A percentile compares a stretch with the other conserved stretches of the same genome.
Conservation (phyloP, 106 monocot genomes). For the Allium cepa region DNA sequence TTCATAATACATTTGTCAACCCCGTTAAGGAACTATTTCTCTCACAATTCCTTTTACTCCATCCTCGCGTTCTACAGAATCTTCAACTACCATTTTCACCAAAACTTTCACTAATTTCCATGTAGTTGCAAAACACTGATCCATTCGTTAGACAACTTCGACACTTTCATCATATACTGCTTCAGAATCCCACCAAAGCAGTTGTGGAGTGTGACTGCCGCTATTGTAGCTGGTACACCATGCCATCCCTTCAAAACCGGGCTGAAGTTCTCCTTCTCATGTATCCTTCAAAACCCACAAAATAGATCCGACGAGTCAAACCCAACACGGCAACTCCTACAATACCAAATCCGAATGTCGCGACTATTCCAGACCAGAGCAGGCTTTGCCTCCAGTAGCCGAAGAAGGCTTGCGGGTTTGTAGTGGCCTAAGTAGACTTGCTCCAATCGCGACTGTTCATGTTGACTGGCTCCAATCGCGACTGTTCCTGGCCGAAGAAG, state of each 20-base stretch:
- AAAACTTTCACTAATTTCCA: conserved; percentile 30
- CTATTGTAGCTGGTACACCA: conserved; percentile 16
- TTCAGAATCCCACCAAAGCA: conserved; percentile 36
- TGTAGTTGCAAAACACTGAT: conserved; percentile 17
- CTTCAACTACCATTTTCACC: conserved; percentile 35
- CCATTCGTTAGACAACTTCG: conserved; percentile 14
- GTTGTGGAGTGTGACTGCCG: conserved; percentile 25
- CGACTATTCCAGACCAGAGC: no score
- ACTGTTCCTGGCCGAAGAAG: no score
- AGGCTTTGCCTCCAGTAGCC: no score
- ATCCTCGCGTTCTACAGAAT: conserved; percentile 16
- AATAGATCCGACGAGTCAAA: no score
- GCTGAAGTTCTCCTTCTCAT: conserved; percentile 26
- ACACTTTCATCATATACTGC: conserved; percentile 19
- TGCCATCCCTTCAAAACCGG: conserved; percentile 32
- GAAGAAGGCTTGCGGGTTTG: no score
- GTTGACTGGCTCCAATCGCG: no score
- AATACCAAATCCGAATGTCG: no score
- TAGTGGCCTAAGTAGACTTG: no score
- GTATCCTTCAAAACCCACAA: no score
- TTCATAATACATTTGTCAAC: conserved; percentile 16
- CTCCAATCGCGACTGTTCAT: no score
- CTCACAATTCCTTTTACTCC: conserved; percentile 25
- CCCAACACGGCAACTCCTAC: no score
- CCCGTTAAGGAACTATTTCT: conserved; percentile 33